Evolutionary conservation across 2,329 filamentous ascomycete species (phyloP).

Genomic region (Ciborinia camelliae): DNA sequence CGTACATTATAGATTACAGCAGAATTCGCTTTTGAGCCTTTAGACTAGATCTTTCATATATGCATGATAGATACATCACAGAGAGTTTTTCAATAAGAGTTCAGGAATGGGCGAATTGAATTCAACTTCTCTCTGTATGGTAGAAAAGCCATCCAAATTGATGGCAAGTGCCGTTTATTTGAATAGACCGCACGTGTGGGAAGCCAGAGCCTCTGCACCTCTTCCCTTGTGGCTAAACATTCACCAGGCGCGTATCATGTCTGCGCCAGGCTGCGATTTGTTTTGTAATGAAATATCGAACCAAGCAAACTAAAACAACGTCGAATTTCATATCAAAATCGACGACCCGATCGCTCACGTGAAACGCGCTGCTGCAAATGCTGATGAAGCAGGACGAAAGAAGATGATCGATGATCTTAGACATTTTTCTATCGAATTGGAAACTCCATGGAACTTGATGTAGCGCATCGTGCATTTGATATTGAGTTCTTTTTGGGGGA

Average conservation of each 20-base stretch:
- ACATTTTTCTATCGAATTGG: conserved; percentile 16
- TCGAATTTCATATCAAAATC: neutral
- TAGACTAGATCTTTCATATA: no score
- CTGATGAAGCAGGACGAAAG: conserved; percentile 15
- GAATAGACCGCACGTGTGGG: neutral
- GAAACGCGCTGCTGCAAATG: neutral
- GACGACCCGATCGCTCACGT: neutral
- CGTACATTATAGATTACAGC: neutral
- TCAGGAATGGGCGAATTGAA: no score
- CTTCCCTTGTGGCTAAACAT: neutral
- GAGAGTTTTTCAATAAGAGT: no score
- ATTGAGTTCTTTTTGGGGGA: no score
- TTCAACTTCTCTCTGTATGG: neutral
- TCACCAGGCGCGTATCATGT: neutral
- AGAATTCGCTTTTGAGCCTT: neutral
- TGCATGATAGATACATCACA: no score
- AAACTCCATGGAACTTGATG: conserved; percentile 18
- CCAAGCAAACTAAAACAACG: no score
- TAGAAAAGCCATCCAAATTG: neutral
- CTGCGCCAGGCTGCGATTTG: no score
- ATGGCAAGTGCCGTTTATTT: neutral
- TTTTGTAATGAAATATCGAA: neutral
- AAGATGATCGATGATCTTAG: conserved; percentile 12
- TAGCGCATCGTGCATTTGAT: conserved; percentile 17
- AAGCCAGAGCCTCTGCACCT: neutral